Conservation (phyloP, 495 filamentous ascomycete species). For the Opeltia flavorubescens region DNA sequence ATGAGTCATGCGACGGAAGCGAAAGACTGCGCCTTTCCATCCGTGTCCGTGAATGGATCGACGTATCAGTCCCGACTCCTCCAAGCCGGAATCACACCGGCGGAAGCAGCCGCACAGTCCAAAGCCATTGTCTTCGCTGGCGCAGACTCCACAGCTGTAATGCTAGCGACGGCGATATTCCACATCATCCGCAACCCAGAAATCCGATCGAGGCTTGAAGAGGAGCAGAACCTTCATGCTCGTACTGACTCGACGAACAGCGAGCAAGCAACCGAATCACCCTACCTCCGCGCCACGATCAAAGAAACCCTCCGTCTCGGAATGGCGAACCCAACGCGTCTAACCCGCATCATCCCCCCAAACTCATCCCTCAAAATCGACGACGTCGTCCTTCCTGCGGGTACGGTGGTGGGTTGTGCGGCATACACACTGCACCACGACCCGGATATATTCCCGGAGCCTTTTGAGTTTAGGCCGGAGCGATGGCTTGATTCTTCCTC, state of each 20-base stretch:
- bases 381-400: constrained; percentile 23
- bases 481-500: constrained; percentile 30
- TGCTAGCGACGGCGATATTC: constrained; percentile 29
- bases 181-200: constrained; percentile 9
- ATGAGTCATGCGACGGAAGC: constrained; percentile 15
- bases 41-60: constrained; percentile 8
- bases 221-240: constrained; percentile 2
- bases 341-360: constrained; percentile 31
- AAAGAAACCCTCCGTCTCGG: constrained; percentile 31
- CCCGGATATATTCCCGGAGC: constrained; percentile 27
- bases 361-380: constrained; percentile 24
- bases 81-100: constrained; percentile 22
- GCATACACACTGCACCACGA: constrained; percentile 32
- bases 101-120: constrained; percentile 32
- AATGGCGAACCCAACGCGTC: constrained; percentile 35
- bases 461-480: constrained; percentile 32
- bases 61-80: constrained; percentile 36
- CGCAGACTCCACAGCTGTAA: constrained; percentile 35
- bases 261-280: constrained; percentile 1
- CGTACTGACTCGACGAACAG: background rate
- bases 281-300: constrained; percentile 29
- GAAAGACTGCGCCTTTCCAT: too few species aligned
- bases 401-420: constrained; percentile 29
- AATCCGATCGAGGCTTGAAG: background rate
- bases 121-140: constrained; percentile 28